phyloP scores from a whole-genome alignment of 306 rosid species.

The Vachellia pachyceras region DNA sequence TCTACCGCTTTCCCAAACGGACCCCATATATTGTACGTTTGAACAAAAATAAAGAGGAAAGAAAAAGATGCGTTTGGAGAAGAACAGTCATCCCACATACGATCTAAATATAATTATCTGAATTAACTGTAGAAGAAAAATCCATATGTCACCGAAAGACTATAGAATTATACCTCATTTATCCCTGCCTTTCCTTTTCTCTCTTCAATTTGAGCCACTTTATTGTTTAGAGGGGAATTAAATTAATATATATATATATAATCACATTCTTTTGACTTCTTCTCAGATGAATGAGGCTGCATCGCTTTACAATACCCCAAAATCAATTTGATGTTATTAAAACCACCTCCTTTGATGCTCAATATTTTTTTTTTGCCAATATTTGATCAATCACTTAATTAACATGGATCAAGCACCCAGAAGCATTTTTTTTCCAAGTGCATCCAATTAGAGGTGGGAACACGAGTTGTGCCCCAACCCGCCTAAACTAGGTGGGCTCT shows the following conservation, averaged over 20 bases:
- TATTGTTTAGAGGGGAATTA: too few species aligned
- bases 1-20: too few species aligned
- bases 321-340: too few species aligned
- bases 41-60: not conserved
- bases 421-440: too few species aligned
- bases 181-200: not conserved
- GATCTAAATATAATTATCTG: not conserved
- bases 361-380: not conserved
- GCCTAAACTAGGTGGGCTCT: too few species aligned
- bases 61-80: not conserved
- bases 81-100: not conserved
- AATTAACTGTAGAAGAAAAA: not conserved
- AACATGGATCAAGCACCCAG: too few species aligned
- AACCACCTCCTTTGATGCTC: not conserved
- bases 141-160: not conserved
- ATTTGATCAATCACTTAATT: not conserved
- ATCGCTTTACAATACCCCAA: too few species aligned
- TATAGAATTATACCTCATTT: not conserved
- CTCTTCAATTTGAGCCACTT: too few species aligned
- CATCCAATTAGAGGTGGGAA: too few species aligned
- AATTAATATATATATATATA: not conserved
- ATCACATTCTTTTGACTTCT: not conserved
- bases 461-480: too few species aligned
- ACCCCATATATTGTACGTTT: not conserved
- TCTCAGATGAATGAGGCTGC: too few species aligned